Base-by-base conservation (phyloP, 2,329 filamentous ascomycete species). In the Leptographium wingfieldii region DNA sequence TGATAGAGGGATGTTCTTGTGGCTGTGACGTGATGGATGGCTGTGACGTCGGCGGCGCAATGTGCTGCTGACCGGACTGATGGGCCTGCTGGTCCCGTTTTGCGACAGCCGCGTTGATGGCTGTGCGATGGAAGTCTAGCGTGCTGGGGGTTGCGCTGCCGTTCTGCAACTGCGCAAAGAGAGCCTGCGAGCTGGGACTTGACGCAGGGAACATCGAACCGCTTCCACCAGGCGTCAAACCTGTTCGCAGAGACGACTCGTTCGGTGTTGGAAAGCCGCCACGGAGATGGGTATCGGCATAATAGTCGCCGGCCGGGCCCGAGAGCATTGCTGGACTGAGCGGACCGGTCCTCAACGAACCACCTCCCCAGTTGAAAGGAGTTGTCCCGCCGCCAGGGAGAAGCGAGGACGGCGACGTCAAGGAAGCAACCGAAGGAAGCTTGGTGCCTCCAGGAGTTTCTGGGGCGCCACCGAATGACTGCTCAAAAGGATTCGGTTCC, bases 261-360 rank as follows among this genome's bases (percentile, higher is more conserved):
- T 96, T 96, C 0, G 92, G 92, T 4, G 94, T 97, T 5, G 91
- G 90, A 69, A 96, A 96, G 59, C 89, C 88, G 67, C 90, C 85
- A 65, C 88, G 84, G 64, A 95, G 78, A 62, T 86, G 83, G 22
- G 85, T 86, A 68, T 95, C 90, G 66, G 83, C 82, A 70, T 96
- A 96, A 74, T 96, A 97, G 70, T 96, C 91, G 71, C 82, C 87
- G 46, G 81, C 75, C 46, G 87, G 94, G 29, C 91, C 94, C 55
- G 91, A 90, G 60, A 99, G 85, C 92, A 99, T 97, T 64, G 92
- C 94, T 76, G 94, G 94, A 73, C 94, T 97, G 66, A 99, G 75
- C 51, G 94, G 94, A 67, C 94, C 94, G 62, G 91, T 92, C 65
- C 94, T 86, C 68, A 99, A 77, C 54, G 91, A 96, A 67, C 91